These are phyloP conservation scores for Domatiomyces catenatus DNA, from an alignment of 2,329 filamentous ascomycete genomes.

Conservation along the genomic window DNA sequence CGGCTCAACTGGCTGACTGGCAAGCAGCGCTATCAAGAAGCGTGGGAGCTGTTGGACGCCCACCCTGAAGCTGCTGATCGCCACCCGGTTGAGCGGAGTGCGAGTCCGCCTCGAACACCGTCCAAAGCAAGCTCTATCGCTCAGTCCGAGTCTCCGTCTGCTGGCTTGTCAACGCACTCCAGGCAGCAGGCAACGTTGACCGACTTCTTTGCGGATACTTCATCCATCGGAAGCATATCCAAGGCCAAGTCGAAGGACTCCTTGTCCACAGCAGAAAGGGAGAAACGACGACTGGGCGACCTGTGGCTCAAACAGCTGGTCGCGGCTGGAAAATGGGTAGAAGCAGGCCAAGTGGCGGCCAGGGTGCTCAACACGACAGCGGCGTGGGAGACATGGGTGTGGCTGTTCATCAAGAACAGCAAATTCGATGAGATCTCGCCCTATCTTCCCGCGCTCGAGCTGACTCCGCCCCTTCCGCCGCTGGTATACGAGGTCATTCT, in stretches of 20 bases:
- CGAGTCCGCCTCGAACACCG: slow-evolving; percentile 30
- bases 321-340: slow-evolving; percentile 55
- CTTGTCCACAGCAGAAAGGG: slow-evolving; percentile 57
- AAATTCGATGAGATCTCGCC: slow-evolving; percentile 82
- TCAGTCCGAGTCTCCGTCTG: slow-evolving; percentile 18
- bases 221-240: slow-evolving; percentile 47
- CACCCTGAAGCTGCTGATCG: slow-evolving; percentile 54
- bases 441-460: slow-evolving; percentile 61
- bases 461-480: slow-evolving; percentile 63
- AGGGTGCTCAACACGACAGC: slow-evolving; percentile 66
- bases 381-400: slow-evolving; percentile 92
- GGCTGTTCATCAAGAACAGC: slow-evolving; percentile 71
- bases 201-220: slow-evolving; percentile 61
- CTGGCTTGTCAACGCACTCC: slow-evolving; percentile 19
- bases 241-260: slow-evolving; percentile 11
- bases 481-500: slow-evolving; percentile 80
- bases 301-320: slow-evolving; percentile 84
- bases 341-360: slow-evolving; percentile 65
- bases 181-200: slow-evolving; percentile 32
- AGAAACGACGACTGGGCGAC: slow-evolving; percentile 83
- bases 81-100: slow-evolving; percentile 22
- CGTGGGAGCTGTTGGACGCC: slow-evolving; percentile 78
- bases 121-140: slow-evolving; percentile 16
- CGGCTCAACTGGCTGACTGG: slow-evolving; percentile 76
- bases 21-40: slow-evolving; percentile 63